Percentiles rank a stretch among this genome's conserved stretches.
phyloP scores from a whole-genome alignment of 1,284 basidiomycete genomes.

The Tetrapyrgos nigripes region DNA sequence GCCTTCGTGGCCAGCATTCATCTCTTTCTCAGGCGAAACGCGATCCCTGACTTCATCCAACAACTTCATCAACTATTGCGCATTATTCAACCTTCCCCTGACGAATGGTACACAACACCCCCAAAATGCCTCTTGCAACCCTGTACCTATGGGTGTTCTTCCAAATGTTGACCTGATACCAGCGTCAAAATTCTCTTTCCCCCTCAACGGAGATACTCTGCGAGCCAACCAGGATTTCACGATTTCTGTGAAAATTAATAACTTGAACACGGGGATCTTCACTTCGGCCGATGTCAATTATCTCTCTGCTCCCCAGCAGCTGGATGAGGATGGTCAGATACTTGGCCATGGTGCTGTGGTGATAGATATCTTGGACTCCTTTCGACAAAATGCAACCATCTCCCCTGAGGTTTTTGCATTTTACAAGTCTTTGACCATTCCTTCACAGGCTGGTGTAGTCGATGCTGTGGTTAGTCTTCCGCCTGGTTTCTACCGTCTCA shows the following conservation, averaged over 20 bases:
- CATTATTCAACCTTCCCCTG: conserved; percentile 27
- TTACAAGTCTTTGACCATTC: conserved; percentile 46
- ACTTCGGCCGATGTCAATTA: background rate
- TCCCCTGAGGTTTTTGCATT: conserved; percentile 54
- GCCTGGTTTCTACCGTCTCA: conserved; percentile 53
- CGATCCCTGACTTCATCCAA: conserved; percentile 43
- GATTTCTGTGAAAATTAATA: conserved; percentile 48
- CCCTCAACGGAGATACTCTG: conserved; percentile 48
- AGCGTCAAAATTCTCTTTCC: conserved; percentile 51
- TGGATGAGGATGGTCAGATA: conserved; percentile 35
- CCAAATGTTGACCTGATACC: conserved; percentile 46
- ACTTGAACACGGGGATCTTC: conserved; percentile 23
- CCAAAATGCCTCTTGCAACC: conserved; percentile 54
- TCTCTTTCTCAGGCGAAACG: conserved; percentile 30
- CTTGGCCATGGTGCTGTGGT: conserved; percentile 58
- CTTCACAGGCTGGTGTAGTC: conserved; percentile 34
- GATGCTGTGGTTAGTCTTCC: conserved; percentile 39
- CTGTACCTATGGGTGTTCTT: conserved; percentile 31
- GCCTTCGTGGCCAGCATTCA: background rate
- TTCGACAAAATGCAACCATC: conserved; percentile 42
- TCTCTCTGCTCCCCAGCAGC: conserved; percentile 1
- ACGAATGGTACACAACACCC: conserved; percentile 44
- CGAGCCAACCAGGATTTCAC: conserved; percentile 52
- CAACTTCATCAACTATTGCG: conserved; percentile 52
- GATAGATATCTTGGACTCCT: conserved; percentile 46